These are phyloP conservation scores for Podospora didyma DNA, from an alignment of 495 filamentous ascomycete species.

Conservation along the genomic window DNA sequence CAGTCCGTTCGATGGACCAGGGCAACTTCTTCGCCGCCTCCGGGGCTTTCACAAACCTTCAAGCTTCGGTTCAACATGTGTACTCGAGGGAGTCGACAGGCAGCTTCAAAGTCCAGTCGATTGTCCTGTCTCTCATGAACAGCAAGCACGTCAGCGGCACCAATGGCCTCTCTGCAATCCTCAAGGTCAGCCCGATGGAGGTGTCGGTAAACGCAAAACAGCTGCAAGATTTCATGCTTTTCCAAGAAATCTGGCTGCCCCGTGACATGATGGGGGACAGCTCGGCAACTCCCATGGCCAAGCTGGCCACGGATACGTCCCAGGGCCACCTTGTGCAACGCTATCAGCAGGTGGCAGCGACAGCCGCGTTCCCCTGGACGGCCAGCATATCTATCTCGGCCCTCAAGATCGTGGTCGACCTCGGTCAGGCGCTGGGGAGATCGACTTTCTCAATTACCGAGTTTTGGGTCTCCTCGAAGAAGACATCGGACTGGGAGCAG, in stretches of 20 bases:
- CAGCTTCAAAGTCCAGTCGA: constrained; percentile 78
- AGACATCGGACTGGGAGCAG: constrained; percentile 91
- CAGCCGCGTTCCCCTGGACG: constrained; percentile 95
- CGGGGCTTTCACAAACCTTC: constrained; percentile 67
- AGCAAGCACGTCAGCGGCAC: constrained; percentile 90
- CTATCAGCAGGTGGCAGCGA: constrained; percentile 88
- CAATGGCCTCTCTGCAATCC: constrained; percentile 86
- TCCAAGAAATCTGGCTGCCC: constrained; percentile 95
- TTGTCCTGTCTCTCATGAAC: constrained; percentile 91
- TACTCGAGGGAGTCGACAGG: constrained; percentile 96
- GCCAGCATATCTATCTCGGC: constrained; percentile 82
- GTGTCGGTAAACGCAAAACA: constrained; percentile 89
- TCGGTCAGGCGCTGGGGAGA: constrained; percentile 90
- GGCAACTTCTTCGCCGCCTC: constrained; percentile 89
- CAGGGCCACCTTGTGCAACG: constrained; percentile 87
- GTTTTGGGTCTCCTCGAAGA: constrained; percentile 91
- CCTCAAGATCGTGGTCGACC: constrained; percentile 78
- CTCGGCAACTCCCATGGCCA: constrained; percentile 38
- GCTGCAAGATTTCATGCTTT: constrained; percentile 91
- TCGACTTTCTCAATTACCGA: constrained; percentile 74
- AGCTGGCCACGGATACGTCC: constrained; percentile 47
- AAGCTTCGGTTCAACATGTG: constrained; percentile 86
- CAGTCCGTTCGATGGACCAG: constrained; percentile 76
- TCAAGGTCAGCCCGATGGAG: constrained; percentile 88
- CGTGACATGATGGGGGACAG: constrained; percentile 58